phyloP scores from a whole-genome alignment of 257 asterid species.

The Solanum bukasovii region DNA sequence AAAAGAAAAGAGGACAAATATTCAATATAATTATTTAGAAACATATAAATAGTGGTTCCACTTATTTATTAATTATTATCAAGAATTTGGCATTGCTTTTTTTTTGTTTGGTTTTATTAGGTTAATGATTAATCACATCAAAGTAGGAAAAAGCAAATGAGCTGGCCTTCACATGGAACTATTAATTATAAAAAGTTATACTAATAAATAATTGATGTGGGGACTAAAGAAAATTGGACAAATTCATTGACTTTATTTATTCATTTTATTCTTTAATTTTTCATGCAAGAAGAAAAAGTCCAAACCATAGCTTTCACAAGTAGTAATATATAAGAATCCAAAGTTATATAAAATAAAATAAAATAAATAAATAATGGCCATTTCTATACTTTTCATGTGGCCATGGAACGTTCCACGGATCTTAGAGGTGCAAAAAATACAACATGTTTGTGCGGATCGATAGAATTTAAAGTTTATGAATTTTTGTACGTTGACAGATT shows the following conservation, averaged over 20 bases:
- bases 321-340: not conserved
- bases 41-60: not conserved
- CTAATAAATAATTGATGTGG: not conserved
- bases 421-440: not conserved
- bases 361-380: not conserved
- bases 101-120: not conserved
- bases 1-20: not conserved
- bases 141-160: not conserved
- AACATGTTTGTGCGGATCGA: too few species aligned
- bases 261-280: not conserved
- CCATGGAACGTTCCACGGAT: not conserved
- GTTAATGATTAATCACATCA: not conserved
- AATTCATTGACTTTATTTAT: not conserved
- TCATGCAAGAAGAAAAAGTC: not conserved
- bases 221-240: not conserved
- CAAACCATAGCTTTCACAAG: not conserved
- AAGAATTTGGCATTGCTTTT: not conserved
- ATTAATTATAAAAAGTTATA: not conserved
- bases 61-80: not conserved
- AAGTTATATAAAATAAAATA: not conserved
- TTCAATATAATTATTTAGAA: not conserved
- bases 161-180: slow-evolving; percentile 2
- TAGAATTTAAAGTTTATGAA: not conserved
- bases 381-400: not conserved
- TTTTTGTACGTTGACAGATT: not conserved